Evolutionary conservation across 1,139 yeast genomes (phyloP), one percentile per base, ranked within the genome.

Genomic region (Yamadazyma conglobata): DNA sequence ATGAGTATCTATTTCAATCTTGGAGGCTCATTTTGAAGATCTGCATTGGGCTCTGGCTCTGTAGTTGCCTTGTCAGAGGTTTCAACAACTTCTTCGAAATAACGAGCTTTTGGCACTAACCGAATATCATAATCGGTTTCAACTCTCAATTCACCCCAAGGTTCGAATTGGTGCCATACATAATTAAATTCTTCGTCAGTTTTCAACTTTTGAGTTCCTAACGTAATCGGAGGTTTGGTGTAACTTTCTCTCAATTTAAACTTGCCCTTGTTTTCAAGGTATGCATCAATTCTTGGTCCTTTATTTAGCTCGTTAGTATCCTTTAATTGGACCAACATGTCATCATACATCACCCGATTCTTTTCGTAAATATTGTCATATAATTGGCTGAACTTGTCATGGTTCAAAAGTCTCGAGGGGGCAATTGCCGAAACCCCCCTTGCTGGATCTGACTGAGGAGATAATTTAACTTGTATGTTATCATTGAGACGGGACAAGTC

Each of bases 131-230:
- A 64, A 24, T 59, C 64, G 1, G 73, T 67, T 30, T 72, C 78
- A 17, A 54, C 39, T 33, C 60, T 64, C 36, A 73, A 51, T 35
- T 66, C 71, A 12, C 59, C 67, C 79, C 79, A 73, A 0, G 79
- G 79, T 35, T 72, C 74, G 37, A 68, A 66, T 36, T 60, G 63
- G 20, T 54, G 43, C 74, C 74, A 68, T n/a, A 62, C 68, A 52
- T 54, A 48, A 18, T 68, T 70, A 30, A 68, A 63, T 11, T 66
- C 70, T 15, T 61, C 70, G 32, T 66, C 73, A 9, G 58, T 40
- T 5, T 62, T 64, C 31, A 68, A 44, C 14, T 43, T 38, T 39
- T 64, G 62, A 31, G 50, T 54, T 6, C 73, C 72, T 27, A 68
- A 46, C 28, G 55, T 60, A 28, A 68, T 60, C 25, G 54, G 58